phyloP scores from a whole-genome alignment of 768 basidiomycete species.

The Pleurotus pulmonarius region DNA sequence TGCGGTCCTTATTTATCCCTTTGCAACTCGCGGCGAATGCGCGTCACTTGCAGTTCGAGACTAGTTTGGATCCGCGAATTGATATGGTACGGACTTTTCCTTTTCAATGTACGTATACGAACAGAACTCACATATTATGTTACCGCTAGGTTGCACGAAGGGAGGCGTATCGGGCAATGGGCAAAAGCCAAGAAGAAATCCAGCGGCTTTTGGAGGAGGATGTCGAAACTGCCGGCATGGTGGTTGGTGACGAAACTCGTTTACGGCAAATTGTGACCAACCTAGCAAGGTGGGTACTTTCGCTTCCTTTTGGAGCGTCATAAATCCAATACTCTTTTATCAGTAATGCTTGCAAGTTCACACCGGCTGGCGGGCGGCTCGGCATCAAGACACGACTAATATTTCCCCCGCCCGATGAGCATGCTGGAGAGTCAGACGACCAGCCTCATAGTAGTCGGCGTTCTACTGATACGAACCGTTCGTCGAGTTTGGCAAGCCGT shows the following conservation, averaged over 20 bases:
- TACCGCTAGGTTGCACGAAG: conserved; percentile 37
- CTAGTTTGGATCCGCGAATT: conserved; percentile 50
- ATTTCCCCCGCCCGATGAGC: conserved; percentile 17
- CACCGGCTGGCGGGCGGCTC: conserved; percentile 49
- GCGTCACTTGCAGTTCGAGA: conserved; percentile 52
- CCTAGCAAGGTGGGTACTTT: conserved; percentile 45
- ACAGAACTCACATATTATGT: neutral
- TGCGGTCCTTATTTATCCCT: conserved; percentile 56
- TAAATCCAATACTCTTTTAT: neutral
- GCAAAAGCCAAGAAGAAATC: conserved; percentile 31
- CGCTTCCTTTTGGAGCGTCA: neutral
- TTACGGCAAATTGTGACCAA: conserved; percentile 67
- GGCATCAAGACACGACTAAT: conserved; percentile 53
- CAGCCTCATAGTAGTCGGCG: neutral
- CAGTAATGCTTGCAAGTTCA: conserved; percentile 61
- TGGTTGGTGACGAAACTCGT: conserved; percentile 69
- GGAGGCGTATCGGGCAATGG: conserved; percentile 40
- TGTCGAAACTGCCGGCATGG: conserved; percentile 39
- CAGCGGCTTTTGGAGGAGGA: conserved; percentile 22
- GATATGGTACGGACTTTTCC: conserved; percentile 34
- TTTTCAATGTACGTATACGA: neutral
- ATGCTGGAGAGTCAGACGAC: neutral
- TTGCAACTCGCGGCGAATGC: conserved; percentile 54
- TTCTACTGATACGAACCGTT: neutral
- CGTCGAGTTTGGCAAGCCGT: conserved; percentile 28